Evolutionary conservation across 805 yeast species (phyloP).

Genomic region (Kregervanrija delftensis): DNA sequence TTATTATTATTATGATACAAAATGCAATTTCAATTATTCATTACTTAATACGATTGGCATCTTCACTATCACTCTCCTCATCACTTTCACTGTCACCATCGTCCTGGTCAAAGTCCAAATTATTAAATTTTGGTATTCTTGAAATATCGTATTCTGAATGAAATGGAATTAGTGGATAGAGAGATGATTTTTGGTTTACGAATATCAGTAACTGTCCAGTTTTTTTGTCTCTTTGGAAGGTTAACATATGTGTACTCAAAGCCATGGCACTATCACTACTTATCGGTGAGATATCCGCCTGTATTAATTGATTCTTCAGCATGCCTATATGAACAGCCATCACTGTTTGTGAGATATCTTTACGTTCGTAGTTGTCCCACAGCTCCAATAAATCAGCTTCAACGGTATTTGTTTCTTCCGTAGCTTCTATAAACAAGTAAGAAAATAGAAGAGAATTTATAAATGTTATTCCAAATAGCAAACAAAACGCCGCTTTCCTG

Average conservation of each 20-base stretch:
- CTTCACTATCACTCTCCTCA: background rate
- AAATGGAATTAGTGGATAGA: constrained; percentile 13
- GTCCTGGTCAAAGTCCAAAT: no score
- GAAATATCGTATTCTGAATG: constrained; percentile 15
- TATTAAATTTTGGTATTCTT: constrained; percentile 2
- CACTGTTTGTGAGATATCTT: constrained; percentile 16
- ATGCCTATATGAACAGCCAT: constrained; percentile 20
- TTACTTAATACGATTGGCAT: no score
- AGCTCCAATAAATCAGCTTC: constrained; percentile 7
- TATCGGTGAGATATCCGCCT: constrained; percentile 12
- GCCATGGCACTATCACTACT: constrained; percentile 10
- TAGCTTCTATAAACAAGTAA: no score
- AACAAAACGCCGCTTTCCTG: background rate
- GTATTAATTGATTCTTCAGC: constrained; percentile 13
- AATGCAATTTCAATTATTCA: no score
- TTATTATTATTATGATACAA: no score
- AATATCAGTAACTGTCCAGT: constrained; percentile 11
- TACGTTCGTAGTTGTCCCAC: constrained; percentile 12
- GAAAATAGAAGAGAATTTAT: no score
- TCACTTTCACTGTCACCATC: no score
- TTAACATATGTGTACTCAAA: constrained; percentile 7
- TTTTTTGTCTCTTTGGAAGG: constrained; percentile 11
- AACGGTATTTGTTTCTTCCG: background rate
- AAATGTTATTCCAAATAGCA: no score
- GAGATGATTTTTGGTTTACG: constrained; percentile 9